Conservation (phyloP, 2,329 filamentous ascomycete genomes). For the Chalaropsis thielavioides region DNA sequence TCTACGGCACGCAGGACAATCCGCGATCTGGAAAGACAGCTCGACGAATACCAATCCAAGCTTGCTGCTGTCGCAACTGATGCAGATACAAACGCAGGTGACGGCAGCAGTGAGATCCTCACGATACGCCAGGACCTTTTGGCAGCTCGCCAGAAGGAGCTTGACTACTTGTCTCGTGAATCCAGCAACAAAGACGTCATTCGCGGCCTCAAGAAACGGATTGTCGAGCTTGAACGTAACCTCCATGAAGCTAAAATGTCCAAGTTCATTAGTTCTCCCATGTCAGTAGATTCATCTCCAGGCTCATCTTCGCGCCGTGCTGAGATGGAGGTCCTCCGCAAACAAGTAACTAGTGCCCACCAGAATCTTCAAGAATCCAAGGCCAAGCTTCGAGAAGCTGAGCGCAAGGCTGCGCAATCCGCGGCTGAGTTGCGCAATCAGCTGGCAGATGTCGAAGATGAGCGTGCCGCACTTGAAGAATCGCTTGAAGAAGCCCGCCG, state of each 20-base stretch:
- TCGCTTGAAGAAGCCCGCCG: conserved; percentile 41
- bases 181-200: conserved; percentile 46
- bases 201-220: conserved; percentile 48
- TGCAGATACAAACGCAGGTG: conserved; percentile 25
- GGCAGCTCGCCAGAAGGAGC: conserved; percentile 50
- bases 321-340: conserved; percentile 44
- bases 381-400: conserved; percentile 35
- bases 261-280: conserved; percentile 23
- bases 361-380: conserved; percentile 43
- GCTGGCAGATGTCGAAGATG: conserved; percentile 43
- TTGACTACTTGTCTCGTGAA: conserved; percentile 51
- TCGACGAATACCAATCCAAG: conserved; percentile 39
- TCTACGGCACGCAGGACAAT: conserved; percentile 47
- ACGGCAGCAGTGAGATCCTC: conserved; percentile 41
- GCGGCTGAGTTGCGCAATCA: conserved; percentile 38
- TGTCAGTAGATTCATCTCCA: conserved; percentile 24
- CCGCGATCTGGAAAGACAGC: conserved; percentile 47
- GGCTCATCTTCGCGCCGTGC: conserved; percentile 37
- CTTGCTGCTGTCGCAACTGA: conserved; percentile 25
- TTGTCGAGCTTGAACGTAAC: conserved; percentile 52
- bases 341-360: conserved; percentile 46
- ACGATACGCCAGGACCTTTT: conserved; percentile 48
- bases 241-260: conserved; percentile 49
- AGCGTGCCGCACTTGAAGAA: conserved; percentile 43
- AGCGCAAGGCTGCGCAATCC: conserved; percentile 31